Percentiles rank a stretch among this genome's conserved stretches.
phyloP scores from a whole-genome alignment of 768 basidiomycete genomes.

The Cystoderma amianthinum region DNA sequence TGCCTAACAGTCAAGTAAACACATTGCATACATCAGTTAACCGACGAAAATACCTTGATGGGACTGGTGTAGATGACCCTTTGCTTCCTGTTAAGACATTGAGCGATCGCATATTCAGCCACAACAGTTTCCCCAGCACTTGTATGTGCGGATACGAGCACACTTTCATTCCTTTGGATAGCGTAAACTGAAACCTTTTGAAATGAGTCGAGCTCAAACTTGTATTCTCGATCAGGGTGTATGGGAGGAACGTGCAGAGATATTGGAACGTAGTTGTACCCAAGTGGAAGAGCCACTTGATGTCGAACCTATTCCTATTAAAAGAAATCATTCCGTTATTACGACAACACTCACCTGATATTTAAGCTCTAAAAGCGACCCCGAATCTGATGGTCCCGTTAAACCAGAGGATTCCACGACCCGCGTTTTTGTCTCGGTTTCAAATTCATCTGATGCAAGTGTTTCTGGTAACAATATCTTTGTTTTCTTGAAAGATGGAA shows the following conservation, averaged over 20 bases:
- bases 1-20: constrained; percentile 51
- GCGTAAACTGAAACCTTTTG: constrained; percentile 92
- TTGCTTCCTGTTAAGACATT: constrained; percentile 88
- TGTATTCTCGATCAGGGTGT: constrained; percentile 89
- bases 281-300: constrained; percentile 92
- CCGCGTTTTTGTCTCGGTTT: constrained; percentile 89
- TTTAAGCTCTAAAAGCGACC: constrained; percentile 65
- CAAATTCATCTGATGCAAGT: constrained; percentile 87
- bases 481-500: constrained; percentile 59
- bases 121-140: constrained; percentile 99
- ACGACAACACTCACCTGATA: constrained; percentile 55
- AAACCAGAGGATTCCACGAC: constrained; percentile 85
- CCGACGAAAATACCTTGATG: constrained; percentile 75
- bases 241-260: constrained; percentile 85
- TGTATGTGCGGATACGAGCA: constrained; percentile 96
- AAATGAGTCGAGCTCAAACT: constrained; percentile 96
- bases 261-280: constrained; percentile 87
- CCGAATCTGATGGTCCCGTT: constrained; percentile 56
- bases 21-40: constrained; percentile 8
- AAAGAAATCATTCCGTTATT: no score
- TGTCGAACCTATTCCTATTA: constrained; percentile 90
- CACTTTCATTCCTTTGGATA: constrained; percentile 96
- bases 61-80: constrained; percentile 99
- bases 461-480: constrained; percentile 62
- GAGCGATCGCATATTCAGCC: constrained; percentile 98